These are phyloP conservation scores for Tulasnella sp. DNA, from an alignment of 768 basidiomycete genomes.

Conservation along the genomic window DNA sequence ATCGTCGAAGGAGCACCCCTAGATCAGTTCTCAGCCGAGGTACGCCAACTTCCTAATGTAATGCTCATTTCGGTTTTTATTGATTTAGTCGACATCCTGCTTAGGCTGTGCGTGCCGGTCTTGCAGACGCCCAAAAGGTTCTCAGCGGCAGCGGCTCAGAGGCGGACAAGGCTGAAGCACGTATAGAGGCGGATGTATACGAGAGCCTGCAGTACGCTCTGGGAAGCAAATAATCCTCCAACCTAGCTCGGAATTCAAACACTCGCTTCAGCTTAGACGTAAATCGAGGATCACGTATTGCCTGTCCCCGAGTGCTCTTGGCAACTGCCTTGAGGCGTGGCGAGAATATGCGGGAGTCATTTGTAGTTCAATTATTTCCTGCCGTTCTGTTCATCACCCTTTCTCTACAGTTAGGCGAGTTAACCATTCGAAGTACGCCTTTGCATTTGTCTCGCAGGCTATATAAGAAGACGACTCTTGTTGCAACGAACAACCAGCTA, in stretches of 20 bases:
- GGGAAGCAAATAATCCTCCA: conserved; percentile 8
- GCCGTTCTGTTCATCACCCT: no score
- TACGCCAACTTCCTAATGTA: conserved; percentile 28
- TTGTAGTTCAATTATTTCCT: no score
- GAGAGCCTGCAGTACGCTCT: conserved; percentile 89
- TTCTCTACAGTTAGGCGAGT: no score
- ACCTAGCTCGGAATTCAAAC: neutral
- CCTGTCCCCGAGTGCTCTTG: neutral
- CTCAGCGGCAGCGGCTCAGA: conserved; percentile 76
- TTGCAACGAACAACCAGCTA: no score
- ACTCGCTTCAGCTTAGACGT: neutral
- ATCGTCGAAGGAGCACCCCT: conserved; percentile 91
- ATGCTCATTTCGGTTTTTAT: neutral
- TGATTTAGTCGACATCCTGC: neutral
- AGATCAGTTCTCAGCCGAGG: conserved; percentile 84
- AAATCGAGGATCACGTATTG: neutral
- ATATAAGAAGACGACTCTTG: no score
- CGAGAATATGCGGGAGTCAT: no score
- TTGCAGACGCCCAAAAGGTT: conserved; percentile 79
- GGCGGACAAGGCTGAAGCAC: conserved; percentile 85
- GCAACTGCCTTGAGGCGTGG: no score
- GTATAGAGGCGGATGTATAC: conserved; percentile 91
- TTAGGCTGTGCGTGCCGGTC: conserved; percentile 80
- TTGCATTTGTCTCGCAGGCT: no score
- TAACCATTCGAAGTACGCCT: no score